Base-by-base conservation (phyloP, 2,329 filamentous ascomycete species). In the Cadophora gregata region DNA sequence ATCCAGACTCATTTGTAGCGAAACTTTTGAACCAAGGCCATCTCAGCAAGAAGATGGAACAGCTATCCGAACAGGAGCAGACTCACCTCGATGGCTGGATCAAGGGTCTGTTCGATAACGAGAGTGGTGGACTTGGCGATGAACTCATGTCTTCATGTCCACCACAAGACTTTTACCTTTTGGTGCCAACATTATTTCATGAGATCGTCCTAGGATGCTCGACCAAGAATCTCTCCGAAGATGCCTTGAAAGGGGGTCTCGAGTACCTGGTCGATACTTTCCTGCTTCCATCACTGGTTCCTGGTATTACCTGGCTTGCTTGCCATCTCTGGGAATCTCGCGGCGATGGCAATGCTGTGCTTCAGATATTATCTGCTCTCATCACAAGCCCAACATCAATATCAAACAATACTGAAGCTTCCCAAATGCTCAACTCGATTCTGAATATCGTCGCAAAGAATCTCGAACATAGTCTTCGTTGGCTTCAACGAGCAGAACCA, bases 211-310 rank as follows among this genome's bases (percentile, higher is more conserved):
- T 90, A 42, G 92, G 91, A 0, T 88, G 88, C 71, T 86, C 86
- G n/a, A 83, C 84, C 1, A 88, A 88, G 6, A 82, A 86, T 48
- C 78, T 96, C 4, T 85, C 85, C 0, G 86, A 93, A 53, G 90
- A 93, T 47, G 86, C 84, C 42, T 83, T 96, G 0, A 93, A 90
- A 76, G 86, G 87, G 14, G 93, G 92, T 1, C 81, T 96, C 7
- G 92, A 95, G 79, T 93, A 93, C 74, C 82, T 96, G 12, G 88
- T 93, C 3, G 91, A 94, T 71, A 91, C 92, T 0, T 94, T 94
- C 70, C 80, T 96, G 1, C 80, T 95, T n/a, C 92, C 93, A 0
- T 91, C 91, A 0, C 82, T 96, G 0, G 87, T 95, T 1, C 88
- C 90, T 5, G 91, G 90, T 0, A 85, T 95, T 16, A 83, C 85